These are phyloP conservation scores for Mollisia scopiformis DNA, from an alignment of 2,329 filamentous ascomycete genomes.

Conservation along the genomic window DNA sequence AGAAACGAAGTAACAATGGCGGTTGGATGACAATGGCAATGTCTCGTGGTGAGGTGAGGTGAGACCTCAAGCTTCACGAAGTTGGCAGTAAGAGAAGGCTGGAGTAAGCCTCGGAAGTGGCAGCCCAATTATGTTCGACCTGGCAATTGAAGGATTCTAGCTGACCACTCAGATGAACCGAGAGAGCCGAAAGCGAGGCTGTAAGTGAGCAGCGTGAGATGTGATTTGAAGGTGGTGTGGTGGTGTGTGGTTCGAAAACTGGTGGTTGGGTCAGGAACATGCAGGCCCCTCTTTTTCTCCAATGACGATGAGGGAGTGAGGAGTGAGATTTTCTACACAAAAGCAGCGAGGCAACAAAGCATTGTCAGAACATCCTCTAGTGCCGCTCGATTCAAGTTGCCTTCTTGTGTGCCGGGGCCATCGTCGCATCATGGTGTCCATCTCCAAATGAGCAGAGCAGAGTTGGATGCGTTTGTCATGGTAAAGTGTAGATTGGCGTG, in stretches of 20 bases:
- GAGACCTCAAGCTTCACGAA: neutral
- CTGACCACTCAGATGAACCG: neutral
- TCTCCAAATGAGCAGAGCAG: too few relatives aligned
- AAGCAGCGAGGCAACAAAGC: constrained; percentile 4
- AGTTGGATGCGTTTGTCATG: neutral
- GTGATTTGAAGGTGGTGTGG: neutral
- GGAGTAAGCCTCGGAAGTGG: neutral
- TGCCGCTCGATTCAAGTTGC: constrained; percentile 1
- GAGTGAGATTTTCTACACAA: neutral
- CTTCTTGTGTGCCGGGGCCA: neutral
- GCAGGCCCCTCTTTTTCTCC: too few relatives aligned
- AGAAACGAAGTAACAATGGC: neutral
- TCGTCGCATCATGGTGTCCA: constrained; percentile 1
- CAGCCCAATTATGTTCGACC: neutral
- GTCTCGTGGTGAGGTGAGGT: constrained; percentile 9
- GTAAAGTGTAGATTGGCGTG: constrained; percentile 3
- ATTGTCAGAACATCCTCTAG: neutral
- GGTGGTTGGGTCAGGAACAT: neutral
- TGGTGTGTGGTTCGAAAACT: neutral
- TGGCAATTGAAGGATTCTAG: neutral
- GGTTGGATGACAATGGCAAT: neutral
- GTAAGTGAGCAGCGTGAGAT: neutral
- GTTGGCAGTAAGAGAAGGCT: neutral
- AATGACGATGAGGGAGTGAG: too few relatives aligned
- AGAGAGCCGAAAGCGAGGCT: too few relatives aligned